Conservation (phyloP, 2,329 filamentous ascomycete genomes). For the Paraconiothyrium brasiliense region DNA sequence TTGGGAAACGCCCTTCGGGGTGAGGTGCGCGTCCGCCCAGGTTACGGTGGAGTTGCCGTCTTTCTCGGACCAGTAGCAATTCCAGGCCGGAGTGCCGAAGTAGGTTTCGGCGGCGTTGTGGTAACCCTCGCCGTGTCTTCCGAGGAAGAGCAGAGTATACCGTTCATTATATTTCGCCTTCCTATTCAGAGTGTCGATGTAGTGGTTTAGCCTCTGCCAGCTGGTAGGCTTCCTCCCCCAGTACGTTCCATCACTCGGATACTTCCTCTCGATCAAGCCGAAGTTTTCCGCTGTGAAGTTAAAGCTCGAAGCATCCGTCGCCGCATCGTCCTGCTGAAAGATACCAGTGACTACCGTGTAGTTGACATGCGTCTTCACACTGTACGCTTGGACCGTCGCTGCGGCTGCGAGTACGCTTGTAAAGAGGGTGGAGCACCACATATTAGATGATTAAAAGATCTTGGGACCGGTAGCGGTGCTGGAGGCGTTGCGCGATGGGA, state of each 20-base stretch:
- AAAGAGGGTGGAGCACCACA: slow-evolving; percentile 8
- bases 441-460: not conserved
- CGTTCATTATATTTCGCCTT: slow-evolving; percentile 56
- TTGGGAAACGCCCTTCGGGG: slow-evolving; percentile 65
- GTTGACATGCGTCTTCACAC: slow-evolving; percentile 56
- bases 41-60: slow-evolving; percentile 70
- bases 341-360: slow-evolving; percentile 70
- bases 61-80: slow-evolving; percentile 72
- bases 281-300: slow-evolving; percentile 62
- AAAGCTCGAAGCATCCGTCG: slow-evolving; percentile 66
- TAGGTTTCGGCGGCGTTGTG: slow-evolving; percentile 72
- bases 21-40: slow-evolving; percentile 72
- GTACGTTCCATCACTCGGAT: slow-evolving; percentile 61
- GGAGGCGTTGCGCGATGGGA: not conserved
- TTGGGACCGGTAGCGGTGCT: not conserved
- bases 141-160: slow-evolving; percentile 75
- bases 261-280: slow-evolving; percentile 70
- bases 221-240: slow-evolving; percentile 60
- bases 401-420: slow-evolving; percentile 4
- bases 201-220: slow-evolving; percentile 71
- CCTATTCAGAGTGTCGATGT: slow-evolving; percentile 65
- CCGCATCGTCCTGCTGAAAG: slow-evolving; percentile 70
- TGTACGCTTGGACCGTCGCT: slow-evolving; percentile 3
- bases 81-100: slow-evolving; percentile 75
- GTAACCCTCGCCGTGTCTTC: slow-evolving; percentile 74